Evolutionary conservation across 2,329 filamentous ascomycete genomes (phyloP).

Genomic region (Venturia oleaginea): DNA sequence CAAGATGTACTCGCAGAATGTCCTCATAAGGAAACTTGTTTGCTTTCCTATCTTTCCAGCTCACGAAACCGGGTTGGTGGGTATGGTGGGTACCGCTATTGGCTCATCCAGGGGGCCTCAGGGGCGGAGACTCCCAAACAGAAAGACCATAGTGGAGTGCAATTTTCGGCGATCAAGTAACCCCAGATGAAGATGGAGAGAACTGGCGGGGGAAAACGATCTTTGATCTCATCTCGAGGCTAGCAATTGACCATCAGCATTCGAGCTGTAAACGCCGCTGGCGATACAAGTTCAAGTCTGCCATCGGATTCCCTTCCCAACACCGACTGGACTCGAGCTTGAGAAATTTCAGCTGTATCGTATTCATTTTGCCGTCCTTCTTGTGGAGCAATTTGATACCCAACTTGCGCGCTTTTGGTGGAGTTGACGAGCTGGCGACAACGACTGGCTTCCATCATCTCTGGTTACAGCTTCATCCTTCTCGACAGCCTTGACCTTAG

Average conservation of each 20-base stretch:
- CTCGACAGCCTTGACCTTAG: background rate
- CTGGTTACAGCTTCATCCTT: background rate
- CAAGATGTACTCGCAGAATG: background rate
- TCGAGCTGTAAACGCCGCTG: too few species aligned
- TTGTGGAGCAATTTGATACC: background rate
- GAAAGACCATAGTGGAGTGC: background rate
- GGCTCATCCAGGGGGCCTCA: background rate
- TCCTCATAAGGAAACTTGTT: background rate
- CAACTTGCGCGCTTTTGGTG: background rate
- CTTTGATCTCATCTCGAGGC: background rate
- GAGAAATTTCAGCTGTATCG: background rate
- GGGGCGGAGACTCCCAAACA: background rate
- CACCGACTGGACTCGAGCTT: background rate
- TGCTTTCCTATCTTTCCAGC: background rate
- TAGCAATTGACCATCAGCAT: background rate
- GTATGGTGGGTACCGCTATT: background rate
- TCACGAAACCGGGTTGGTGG: background rate
- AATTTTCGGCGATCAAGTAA: background rate
- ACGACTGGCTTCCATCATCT: background rate
- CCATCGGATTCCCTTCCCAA: background rate
- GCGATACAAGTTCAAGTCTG: too few species aligned
- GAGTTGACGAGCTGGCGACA: background rate
- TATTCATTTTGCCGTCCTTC: background rate
- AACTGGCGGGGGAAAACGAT: background rate
- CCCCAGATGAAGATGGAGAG: background rate